These are phyloP conservation scores for Cordyceps cateniannulata DNA, from an alignment of 2,329 filamentous ascomycete genomes.

Conservation along the genomic window DNA sequence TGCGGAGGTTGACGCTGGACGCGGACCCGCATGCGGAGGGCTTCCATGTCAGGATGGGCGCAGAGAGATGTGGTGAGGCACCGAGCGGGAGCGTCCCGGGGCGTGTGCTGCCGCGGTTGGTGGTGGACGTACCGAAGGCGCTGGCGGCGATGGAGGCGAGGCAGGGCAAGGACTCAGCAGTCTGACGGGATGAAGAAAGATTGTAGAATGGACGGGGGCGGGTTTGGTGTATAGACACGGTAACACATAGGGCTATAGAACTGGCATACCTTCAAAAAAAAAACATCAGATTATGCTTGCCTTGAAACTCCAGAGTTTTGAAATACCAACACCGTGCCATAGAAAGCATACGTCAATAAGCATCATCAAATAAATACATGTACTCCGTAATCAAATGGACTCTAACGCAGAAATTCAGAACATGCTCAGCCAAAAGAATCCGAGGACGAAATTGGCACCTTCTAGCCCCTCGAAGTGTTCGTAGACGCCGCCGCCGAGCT, in stretches of 20 bases:
- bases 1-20: background rate
- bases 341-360: background rate
- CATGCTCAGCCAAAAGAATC: background rate
- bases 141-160: background rate
- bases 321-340: no score
- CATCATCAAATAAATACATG: background rate
- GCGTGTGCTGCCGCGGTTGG: background rate
- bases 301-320: no score
- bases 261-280: no score
- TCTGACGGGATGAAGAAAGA: background rate
- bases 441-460: background rate
- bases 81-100: background rate
- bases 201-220: background rate
- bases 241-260: no score
- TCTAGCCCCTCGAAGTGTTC: background rate
- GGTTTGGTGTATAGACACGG: no score
- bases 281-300: no score
- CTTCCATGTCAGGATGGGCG: background rate
- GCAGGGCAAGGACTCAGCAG: background rate
- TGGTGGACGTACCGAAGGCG: background rate
- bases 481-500: background rate
- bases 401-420: background rate
- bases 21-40: constrained; percentile 7
- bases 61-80: background rate
- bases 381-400: background rate